phyloP scores from a whole-genome alignment of 352 stramenopile genomes.

The Phytophthora citrophthora region DNA sequence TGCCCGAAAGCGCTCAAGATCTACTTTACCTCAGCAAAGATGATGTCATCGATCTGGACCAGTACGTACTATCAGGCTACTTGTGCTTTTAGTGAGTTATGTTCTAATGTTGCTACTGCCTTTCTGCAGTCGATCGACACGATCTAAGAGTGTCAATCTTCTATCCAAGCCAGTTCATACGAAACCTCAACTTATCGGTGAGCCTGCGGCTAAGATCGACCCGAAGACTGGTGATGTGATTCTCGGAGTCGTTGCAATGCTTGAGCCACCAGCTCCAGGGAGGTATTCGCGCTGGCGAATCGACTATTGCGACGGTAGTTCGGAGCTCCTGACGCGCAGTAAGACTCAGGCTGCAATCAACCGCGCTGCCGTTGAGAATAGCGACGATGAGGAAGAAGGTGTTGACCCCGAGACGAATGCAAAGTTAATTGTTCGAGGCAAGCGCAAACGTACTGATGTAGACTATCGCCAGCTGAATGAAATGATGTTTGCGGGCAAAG shows the following conservation, averaged over 20 bases:
- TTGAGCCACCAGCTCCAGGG: constrained; percentile 19
- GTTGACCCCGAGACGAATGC: constrained; percentile 36
- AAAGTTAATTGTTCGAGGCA: constrained; percentile 66
- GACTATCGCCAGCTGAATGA: constrained; percentile 86
- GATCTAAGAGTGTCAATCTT: constrained; percentile 28
- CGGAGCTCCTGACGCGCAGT: constrained; percentile 39
- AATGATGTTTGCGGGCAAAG: constrained; percentile 75
- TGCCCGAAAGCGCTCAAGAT: constrained; percentile 48
- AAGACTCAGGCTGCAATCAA: constrained; percentile 43
- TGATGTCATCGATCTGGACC: constrained; percentile 57
- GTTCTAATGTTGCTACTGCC: constrained; percentile 11
- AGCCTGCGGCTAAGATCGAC: constrained; percentile 49
- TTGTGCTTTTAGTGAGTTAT: constrained; percentile 1
- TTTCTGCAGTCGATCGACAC: constrained; percentile 30
- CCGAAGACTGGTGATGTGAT: constrained; percentile 37
- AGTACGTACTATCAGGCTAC: constrained; percentile 36
- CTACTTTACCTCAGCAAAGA: constrained; percentile 56
- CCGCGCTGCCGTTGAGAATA: constrained; percentile 31
- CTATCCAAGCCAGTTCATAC: constrained; percentile 18
- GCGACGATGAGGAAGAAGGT: constrained; percentile 10
- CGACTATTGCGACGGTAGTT: constrained; percentile 62
- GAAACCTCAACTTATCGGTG: constrained; percentile 42
- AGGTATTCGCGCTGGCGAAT: constrained; percentile 62
- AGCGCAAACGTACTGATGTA: constrained; percentile 80
- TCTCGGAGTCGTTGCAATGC: constrained; percentile 62